phyloP scores from a whole-genome alignment of 345 rosid genomes.

The Euphorbia lathyris region DNA sequence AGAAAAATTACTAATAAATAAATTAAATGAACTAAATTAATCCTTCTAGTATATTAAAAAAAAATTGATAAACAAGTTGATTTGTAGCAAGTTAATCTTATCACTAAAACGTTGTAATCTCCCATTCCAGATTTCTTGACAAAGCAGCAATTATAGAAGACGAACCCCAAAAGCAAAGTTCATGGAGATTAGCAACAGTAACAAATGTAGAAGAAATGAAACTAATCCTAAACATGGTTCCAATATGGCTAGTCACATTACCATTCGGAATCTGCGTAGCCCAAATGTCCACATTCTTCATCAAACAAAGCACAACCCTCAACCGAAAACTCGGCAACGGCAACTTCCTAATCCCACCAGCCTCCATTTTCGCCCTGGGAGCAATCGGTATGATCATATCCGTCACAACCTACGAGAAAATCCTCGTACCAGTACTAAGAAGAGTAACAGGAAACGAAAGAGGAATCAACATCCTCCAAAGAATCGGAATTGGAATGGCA shows the following conservation, averaged over 20 bases:
- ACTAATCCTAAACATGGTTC: slow-evolving; percentile 80
- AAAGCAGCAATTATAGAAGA: slow-evolving; percentile 69
- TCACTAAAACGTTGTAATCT: too few species aligned
- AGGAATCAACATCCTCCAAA: slow-evolving; percentile 78
- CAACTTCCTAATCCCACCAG: slow-evolving; percentile 51
- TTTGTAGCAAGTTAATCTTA: too few species aligned
- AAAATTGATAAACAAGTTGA: too few species aligned
- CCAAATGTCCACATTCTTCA: slow-evolving; percentile 79
- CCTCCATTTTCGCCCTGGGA: slow-evolving; percentile 45
- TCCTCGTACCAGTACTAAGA: slow-evolving; percentile 46
- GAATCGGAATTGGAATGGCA: slow-evolving; percentile 84
- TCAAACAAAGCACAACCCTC: slow-evolving; percentile 67
- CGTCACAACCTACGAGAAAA: slow-evolving; percentile 49
- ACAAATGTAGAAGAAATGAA: slow-evolving; percentile 84
- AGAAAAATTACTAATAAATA: too few species aligned
- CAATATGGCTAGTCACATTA: slow-evolving; percentile 74
- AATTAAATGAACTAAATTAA: too few species aligned
- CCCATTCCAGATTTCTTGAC: slow-evolving; percentile 77
- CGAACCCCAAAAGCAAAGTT: slow-evolving; percentile 42
- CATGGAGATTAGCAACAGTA: slow-evolving; percentile 78
- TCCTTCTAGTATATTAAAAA: too few species aligned
- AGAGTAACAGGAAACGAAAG: slow-evolving; percentile 55
- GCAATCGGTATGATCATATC: slow-evolving; percentile 62
- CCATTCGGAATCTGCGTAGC: slow-evolving; percentile 78
- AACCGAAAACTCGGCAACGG: slow-evolving; percentile 42